A percentile compares a stretch with the other conserved stretches of the same genome.
These are phyloP conservation scores for Phytophthora rubi DNA, from an alignment of 352 stramenopile species.

Conservation along the genomic window DNA sequence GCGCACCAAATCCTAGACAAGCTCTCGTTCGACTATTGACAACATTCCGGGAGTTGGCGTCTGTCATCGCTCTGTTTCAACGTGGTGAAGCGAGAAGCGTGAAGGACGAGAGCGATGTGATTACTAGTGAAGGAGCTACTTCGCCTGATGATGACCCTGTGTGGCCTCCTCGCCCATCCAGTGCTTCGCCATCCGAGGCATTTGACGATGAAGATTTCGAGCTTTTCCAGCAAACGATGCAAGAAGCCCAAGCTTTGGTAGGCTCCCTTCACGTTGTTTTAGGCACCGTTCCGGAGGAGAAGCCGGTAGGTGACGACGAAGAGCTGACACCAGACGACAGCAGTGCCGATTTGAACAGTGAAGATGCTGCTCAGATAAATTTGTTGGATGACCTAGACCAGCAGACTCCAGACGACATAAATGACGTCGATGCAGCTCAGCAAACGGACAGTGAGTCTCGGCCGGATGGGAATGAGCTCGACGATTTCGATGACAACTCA, in stretches of 20 bases:
- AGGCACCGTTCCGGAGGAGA: conserved; percentile 32
- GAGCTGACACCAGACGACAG: conserved; percentile 6
- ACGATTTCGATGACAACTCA: conserved; percentile 6
- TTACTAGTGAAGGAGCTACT: conserved; percentile 1
- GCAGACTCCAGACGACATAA: conserved; percentile 5
- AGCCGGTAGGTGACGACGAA: conserved; percentile 12
- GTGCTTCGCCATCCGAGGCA: conserved; percentile 6
- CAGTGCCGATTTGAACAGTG: conserved; percentile 2
- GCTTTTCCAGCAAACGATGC: conserved; percentile 37
- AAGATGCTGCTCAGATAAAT: conserved; percentile 18
- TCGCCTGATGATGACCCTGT: background rate
- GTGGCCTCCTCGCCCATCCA: conserved; percentile 9
- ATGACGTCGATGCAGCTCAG: conserved; percentile 7
- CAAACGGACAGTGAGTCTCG: conserved; percentile 1
- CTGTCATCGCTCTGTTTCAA: conserved; percentile 32
- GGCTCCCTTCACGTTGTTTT: conserved; percentile 38
- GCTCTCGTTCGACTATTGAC: conserved; percentile 29
- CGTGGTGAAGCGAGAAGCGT: conserved; percentile 7
- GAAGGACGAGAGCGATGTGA: conserved; percentile 7
- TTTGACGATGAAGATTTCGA: conserved; percentile 28
- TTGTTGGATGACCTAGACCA: conserved; percentile 9
- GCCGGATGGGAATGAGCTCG: background rate
- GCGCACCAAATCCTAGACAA: conserved; percentile 26
- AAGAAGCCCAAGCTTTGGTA: conserved; percentile 36
- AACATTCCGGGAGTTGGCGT: conserved; percentile 38